These are phyloP conservation scores for Sclerotinia glacialis DNA, from an alignment of 2,329 filamentous ascomycete species.

Conservation along the genomic window DNA sequence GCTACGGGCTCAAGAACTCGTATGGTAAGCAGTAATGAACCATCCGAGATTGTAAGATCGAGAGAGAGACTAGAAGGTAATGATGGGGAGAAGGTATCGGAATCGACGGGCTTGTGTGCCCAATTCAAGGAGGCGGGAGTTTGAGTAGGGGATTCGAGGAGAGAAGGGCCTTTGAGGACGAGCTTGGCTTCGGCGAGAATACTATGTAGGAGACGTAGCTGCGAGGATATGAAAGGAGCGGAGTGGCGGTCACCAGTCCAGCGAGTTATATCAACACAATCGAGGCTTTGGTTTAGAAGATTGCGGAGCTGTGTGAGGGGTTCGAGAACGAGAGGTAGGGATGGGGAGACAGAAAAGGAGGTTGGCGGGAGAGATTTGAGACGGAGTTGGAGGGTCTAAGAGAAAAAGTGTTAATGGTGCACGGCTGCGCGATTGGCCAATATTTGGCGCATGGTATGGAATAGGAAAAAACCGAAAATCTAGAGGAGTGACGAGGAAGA, in stretches of 20 bases:
- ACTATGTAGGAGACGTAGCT: constrained; percentile 55
- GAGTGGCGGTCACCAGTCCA: constrained; percentile 65
- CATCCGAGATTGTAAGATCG: constrained; percentile 67
- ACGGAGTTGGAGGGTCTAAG: constrained; percentile 71
- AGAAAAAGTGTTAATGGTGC: neutral
- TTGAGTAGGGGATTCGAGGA: constrained; percentile 33
- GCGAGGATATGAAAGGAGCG: constrained; percentile 50
- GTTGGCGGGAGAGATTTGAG: constrained; percentile 61
- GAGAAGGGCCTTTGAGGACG: constrained; percentile 54
- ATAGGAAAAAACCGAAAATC: neutral
- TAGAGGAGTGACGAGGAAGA: neutral
- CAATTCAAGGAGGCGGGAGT: constrained; percentile 23
- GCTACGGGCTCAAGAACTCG: constrained; percentile 66
- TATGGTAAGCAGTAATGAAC: constrained; percentile 65
- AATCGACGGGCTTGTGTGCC: constrained; percentile 36
- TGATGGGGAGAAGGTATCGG: constrained; percentile 57
- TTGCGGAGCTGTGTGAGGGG: constrained; percentile 70
- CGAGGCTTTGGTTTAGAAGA: constrained; percentile 79
- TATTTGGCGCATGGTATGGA: neutral
- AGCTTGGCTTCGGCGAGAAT: constrained; percentile 52
- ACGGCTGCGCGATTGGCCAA: neutral
- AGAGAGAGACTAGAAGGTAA: constrained; percentile 70
- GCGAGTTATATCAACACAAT: constrained; percentile 75
- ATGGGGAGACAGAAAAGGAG: constrained; percentile 40
- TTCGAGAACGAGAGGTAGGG: constrained; percentile 56